These are phyloP conservation scores for Dactylellina leptospora DNA, from an alignment of 2,329 filamentous ascomycete species.

Conservation along the genomic window DNA sequence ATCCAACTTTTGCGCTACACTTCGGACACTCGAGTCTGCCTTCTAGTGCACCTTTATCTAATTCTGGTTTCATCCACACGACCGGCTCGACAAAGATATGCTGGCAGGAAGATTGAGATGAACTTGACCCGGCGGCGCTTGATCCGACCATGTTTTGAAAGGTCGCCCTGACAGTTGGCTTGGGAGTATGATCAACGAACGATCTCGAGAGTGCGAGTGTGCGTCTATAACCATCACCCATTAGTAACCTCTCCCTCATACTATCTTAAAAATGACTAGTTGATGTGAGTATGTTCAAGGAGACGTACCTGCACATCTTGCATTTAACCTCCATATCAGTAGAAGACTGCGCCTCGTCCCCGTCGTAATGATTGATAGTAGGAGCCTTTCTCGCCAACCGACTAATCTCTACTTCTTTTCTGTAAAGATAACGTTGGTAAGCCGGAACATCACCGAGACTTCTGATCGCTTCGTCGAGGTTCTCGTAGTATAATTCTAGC, in stretches of 20 bases:
- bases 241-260: background rate
- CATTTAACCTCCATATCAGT: slow-evolving; percentile 73
- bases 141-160: slow-evolving; percentile 22
- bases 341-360: slow-evolving; percentile 66
- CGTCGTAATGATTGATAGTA: slow-evolving; percentile 83
- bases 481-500: slow-evolving; percentile 83
- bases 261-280: background rate
- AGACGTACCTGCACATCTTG: slow-evolving; percentile 80
- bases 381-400: slow-evolving; percentile 81
- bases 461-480: slow-evolving; percentile 75
- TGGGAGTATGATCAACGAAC: slow-evolving; percentile 63
- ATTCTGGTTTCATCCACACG: slow-evolving; percentile 88
- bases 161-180: slow-evolving; percentile 20
- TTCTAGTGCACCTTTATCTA: slow-evolving; percentile 82
- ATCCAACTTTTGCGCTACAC: slow-evolving; percentile 84
- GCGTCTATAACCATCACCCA: slow-evolving; percentile 56
- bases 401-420: slow-evolving; percentile 71
- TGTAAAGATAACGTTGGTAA: slow-evolving; percentile 82
- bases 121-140: background rate
- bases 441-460: slow-evolving; percentile 73
- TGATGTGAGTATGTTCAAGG: background rate
- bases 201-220: slow-evolving; percentile 60
- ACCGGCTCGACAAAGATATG: slow-evolving; percentile 92
- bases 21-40: slow-evolving; percentile 86
- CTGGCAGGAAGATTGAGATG: slow-evolving; percentile 68